Percentiles rank a stretch among this genome's conserved stretches.
Conservation (phyloP, 768 basidiomycete species). For the Hebeloma cylindrosporum region DNA sequence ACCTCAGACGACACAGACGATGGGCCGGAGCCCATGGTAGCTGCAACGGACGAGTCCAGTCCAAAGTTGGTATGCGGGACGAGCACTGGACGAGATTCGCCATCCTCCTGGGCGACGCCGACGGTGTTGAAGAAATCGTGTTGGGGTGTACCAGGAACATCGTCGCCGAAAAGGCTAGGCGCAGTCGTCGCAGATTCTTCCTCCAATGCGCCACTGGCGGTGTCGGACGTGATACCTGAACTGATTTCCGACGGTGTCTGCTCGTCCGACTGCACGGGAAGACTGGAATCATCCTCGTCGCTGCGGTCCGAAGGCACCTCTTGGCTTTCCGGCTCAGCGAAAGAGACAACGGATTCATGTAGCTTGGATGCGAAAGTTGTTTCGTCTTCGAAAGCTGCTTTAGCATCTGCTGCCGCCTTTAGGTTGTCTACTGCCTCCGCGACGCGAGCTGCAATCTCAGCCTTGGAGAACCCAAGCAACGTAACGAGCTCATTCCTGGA, state of each 20-base stretch:
- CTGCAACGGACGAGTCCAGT: constrained; percentile 89
- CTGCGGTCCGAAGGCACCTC: constrained; percentile 37
- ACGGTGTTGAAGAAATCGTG: constrained; percentile 91
- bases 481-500: constrained; percentile 89
- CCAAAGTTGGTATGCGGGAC: constrained; percentile 82
- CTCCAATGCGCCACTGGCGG: constrained; percentile 56
- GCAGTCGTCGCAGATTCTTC: constrained; percentile 84
- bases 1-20: constrained; percentile 77
- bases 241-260: constrained; percentile 78
- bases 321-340: constrained; percentile 70
- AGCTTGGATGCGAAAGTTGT: constrained; percentile 43
- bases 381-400: constrained; percentile 37
- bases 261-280: constrained; percentile 41
- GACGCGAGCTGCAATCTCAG: constrained; percentile 76
- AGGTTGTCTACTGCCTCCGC: constrained; percentile 79
- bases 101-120: constrained; percentile 48
- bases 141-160: constrained; percentile 64
- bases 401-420: constrained; percentile 44
- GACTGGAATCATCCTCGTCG: constrained; percentile 39
- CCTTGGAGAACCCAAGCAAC: constrained; percentile 89
- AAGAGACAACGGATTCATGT: constrained; percentile 80
- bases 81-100: constrained; percentile 42
- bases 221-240: constrained; percentile 60
- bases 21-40: constrained; percentile 89
- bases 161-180: constrained; percentile 86